Evolutionary conservation across 768 basidiomycete species (phyloP).

Genomic region (Grammothele lineata): DNA sequence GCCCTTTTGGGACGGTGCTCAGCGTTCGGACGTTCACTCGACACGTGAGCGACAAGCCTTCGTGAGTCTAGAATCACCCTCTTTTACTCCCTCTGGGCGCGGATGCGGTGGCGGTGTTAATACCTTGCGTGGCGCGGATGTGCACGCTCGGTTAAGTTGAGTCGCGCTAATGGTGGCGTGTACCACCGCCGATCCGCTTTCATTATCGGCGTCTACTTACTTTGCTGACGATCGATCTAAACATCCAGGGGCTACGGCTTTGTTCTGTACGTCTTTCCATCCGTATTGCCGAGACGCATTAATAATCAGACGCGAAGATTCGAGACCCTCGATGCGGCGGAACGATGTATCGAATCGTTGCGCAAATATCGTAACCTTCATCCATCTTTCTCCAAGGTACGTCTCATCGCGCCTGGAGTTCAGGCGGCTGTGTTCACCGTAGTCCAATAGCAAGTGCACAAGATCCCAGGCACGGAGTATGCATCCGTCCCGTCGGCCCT

Average conservation of each 20-base stretch:
- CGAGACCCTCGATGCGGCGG: slow-evolving; percentile 59
- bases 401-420: no score
- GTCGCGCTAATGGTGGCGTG: neutral
- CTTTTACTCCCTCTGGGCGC: slow-evolving; percentile 2
- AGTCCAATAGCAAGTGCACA: slow-evolving; percentile 75
- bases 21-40: slow-evolving; percentile 84
- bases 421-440: no score
- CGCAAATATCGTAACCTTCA: slow-evolving; percentile 74
- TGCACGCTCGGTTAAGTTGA: neutral
- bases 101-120: neutral
- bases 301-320: slow-evolving; percentile 45
- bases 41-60: slow-evolving; percentile 68
- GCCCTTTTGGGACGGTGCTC: slow-evolving; percentile 67
- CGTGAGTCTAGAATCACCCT: slow-evolving; percentile 31
- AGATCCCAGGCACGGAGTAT: slow-evolving; percentile 74
- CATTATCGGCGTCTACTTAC: neutral
- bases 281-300: no score
- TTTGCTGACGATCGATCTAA: neutral
- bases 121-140: neutral
- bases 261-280: slow-evolving; percentile 68
- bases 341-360: slow-evolving; percentile 68
- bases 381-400: slow-evolving; percentile 83
- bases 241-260: slow-evolving; percentile 68
- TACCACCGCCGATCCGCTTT: neutral
- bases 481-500: slow-evolving; percentile 26